Base-by-base conservation (phyloP, 2,329 filamentous ascomycete genomes). In the Pseudogymnoascus sp. region DNA sequence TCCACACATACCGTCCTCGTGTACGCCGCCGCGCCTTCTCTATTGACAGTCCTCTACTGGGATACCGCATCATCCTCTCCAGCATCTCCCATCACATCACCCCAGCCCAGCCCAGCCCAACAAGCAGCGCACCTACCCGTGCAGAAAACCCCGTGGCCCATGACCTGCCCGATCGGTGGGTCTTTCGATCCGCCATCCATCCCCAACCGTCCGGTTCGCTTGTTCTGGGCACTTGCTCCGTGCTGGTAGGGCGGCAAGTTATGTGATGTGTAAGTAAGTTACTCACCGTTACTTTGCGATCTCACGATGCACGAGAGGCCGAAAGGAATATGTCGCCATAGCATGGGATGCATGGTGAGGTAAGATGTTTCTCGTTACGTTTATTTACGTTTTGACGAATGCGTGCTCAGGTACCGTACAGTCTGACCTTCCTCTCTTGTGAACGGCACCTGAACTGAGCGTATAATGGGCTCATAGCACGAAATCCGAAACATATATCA, bases 401-500 rank as follows among this genome's bases (percentile, higher is more conserved):
- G 43, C 23, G 21, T 26, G 14, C 43, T 49, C 43, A 16, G 43
- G 43, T 49, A 49, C 43, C 10, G 43, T 33, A 49, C 23, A 6
- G 26, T 29, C 41, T 49, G 43, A 49, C 43, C 43, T 49, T 29
- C 43, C 43, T 49, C 23, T 29, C 43, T 49, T 10, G 41, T 45
- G 41, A 2, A 41, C 10, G 3, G 39, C 8, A 12, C 4, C 16
- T 41, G 16, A n/a, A 41, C 8, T 41, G 38, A 39, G 6, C 19
- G 37, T 14, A 49, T 49, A 49, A 8, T 6, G 43, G 7, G 3
- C 43, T 29, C 14, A n/a, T 11, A 49, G 43, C 43, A 49, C 43
- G 43, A 49, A 49, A 49, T 49, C 21, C 23, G 43, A 49, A 49
- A 49, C 43, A 49, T 29, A 49, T 49, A 49, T 49, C 23, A 49